Evolutionary conservation across 1,139 yeast species (phyloP).

Genomic region (Sugiyamaella novakii): DNA sequence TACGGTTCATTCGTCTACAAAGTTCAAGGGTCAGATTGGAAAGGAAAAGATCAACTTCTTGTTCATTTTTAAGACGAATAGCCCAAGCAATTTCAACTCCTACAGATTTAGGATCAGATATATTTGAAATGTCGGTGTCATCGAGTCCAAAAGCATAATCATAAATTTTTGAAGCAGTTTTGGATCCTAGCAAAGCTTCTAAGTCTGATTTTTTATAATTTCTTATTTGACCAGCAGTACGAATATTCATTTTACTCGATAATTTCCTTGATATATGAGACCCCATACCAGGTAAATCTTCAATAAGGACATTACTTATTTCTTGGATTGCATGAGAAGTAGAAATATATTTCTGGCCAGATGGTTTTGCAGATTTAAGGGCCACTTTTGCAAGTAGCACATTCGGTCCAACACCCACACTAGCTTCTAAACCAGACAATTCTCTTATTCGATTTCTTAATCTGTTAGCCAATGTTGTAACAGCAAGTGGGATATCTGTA

Average conservation of each 20-base stretch:
- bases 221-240: slow-evolving; percentile 46
- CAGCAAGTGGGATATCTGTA: slow-evolving; percentile 8
- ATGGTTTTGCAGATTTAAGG: slow-evolving; percentile 74
- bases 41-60: slow-evolving; percentile 67
- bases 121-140: slow-evolving; percentile 53
- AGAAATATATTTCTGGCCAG: slow-evolving; percentile 54
- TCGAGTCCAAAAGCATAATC: slow-evolving; percentile 71
- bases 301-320: slow-evolving; percentile 50
- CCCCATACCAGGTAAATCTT: slow-evolving; percentile 88
- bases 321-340: slow-evolving; percentile 20
- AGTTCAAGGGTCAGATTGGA: slow-evolving; percentile 62
- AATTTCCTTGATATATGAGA: slow-evolving; percentile 52
- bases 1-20: slow-evolving; percentile 51
- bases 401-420: slow-evolving; percentile 75
- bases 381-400: slow-evolving; percentile 81
- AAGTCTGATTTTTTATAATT: slow-evolving; percentile 42
- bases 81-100: slow-evolving; percentile 95
- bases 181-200: slow-evolving; percentile 58
- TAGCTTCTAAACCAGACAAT: slow-evolving; percentile 65
- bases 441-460: slow-evolving; percentile 52
- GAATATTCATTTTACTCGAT: slow-evolving; percentile 33
- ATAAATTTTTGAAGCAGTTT: slow-evolving; percentile 65
- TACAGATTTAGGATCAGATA: slow-evolving; percentile 66
- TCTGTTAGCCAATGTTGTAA: slow-evolving; percentile 38
- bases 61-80: slow-evolving; percentile 63